Conservation (phyloP, 345 rosid species). For the Noccaea bulbosa region DNA sequence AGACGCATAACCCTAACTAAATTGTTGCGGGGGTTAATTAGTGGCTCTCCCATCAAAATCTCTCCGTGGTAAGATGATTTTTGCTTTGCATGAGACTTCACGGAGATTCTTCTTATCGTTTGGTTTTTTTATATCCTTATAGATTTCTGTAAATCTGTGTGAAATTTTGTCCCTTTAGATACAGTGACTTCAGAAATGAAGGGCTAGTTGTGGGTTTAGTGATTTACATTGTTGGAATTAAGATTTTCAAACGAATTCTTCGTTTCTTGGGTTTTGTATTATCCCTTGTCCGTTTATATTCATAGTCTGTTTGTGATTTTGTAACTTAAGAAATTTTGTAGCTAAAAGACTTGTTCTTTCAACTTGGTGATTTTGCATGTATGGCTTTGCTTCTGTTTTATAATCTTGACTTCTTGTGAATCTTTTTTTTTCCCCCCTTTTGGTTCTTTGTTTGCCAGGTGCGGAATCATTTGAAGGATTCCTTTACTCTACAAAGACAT, state of each 20-base stretch:
- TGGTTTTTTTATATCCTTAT: neutral
- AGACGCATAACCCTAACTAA: neutral
- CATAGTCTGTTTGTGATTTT: neutral
- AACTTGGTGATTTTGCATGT: slow-evolving; percentile 24
- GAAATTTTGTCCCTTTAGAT: slow-evolving; percentile 4
- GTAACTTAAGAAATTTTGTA: neutral
- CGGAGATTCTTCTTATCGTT: neutral
- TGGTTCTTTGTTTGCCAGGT: neutral
- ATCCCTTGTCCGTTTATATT: neutral
- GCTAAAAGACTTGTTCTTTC: slow-evolving; percentile 8
- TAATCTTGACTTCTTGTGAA: neutral
- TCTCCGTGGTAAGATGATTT: slow-evolving; percentile 16
- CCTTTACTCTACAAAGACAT: slow-evolving; percentile 32
- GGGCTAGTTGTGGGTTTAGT: neutral
- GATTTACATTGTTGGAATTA: neutral
- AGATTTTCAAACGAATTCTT: neutral
- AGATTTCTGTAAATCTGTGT: neutral
- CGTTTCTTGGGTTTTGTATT: neutral
- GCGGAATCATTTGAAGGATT: neutral
- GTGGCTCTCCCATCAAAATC: slow-evolving; percentile 24
- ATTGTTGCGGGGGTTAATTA: neutral
- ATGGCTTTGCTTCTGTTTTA: slow-evolving; percentile 3
- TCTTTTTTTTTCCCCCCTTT: neutral
- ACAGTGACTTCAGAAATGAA: neutral
- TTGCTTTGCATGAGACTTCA: neutral